A percentile compares a stretch with the other conserved stretches of the same genome.
Conservation (phyloP, 495 filamentous ascomycete genomes). For the Neurospora sp. region DNA sequence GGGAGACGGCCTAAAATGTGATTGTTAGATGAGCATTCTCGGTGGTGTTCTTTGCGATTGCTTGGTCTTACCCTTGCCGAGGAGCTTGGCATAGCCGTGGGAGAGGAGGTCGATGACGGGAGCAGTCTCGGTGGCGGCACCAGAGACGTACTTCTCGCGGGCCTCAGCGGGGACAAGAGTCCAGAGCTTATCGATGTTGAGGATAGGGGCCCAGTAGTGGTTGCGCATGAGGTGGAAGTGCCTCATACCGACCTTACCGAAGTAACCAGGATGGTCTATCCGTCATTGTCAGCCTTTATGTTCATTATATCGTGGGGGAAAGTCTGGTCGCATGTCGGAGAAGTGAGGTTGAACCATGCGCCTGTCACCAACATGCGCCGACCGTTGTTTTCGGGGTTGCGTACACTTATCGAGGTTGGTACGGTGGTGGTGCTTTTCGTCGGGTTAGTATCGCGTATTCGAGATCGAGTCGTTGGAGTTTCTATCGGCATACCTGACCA, state of each 20-base stretch:
- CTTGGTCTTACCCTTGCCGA: conserved; percentile 23
- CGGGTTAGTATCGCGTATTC: conserved; percentile 14
- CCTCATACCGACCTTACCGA: conserved; percentile 30
- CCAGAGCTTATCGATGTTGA: conserved; percentile 31
- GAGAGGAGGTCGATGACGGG: conserved; percentile 28
- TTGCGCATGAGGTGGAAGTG: conserved; percentile 27
- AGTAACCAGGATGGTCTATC: conserved; percentile 29
- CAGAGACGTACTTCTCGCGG: conserved; percentile 26
- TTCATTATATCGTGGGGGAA: not conserved
- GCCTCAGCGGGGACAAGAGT: conserved; percentile 25
- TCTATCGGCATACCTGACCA: conserved; percentile 22
- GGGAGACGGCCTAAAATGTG: conserved; percentile 20
- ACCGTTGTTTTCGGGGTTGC: conserved; percentile 1
- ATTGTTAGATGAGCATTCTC: not conserved
- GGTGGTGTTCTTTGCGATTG: not conserved
- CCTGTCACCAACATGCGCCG: not conserved
- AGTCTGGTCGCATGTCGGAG: conserved; percentile 2
- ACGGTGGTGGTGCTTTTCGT: conserved; percentile 27
- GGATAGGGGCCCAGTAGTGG: conserved; percentile 24
- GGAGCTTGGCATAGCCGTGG: conserved; percentile 28
- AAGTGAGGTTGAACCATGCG: not conserved
- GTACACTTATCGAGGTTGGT: conserved; percentile 30
- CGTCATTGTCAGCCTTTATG: conserved; percentile 12
- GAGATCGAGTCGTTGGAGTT: conserved; percentile 1
- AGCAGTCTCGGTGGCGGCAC: conserved; percentile 22